Conservation (phyloP, 2,329 filamentous ascomycete species). For the Ophiobolus disseminans region DNA sequence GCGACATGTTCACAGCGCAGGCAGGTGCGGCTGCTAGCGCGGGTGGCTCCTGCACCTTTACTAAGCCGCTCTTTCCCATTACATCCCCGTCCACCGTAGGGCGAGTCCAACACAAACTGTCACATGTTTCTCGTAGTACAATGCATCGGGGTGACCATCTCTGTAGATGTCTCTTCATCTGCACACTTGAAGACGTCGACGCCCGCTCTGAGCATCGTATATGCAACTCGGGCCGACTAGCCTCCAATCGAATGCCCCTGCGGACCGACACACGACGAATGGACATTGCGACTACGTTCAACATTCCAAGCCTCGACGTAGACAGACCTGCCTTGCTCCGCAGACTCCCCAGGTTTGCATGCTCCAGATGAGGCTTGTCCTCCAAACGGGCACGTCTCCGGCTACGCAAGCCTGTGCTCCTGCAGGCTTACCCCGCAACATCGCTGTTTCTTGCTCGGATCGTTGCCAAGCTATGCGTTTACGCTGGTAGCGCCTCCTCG, state of each 20-base stretch:
- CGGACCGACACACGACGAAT: conserved; percentile 29
- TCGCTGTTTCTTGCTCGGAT: conserved; percentile 14
- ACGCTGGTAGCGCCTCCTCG: neutral
- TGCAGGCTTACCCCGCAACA: conserved; percentile 16
- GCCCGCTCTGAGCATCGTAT: neutral
- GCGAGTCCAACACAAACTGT: no score
- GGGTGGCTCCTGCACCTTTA: no score
- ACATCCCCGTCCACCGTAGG: no score
- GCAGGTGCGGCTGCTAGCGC: no score
- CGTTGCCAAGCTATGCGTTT: conserved; percentile 22
- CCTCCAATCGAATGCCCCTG: conserved; percentile 9
- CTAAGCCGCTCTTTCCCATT: no score
- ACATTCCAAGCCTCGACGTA: no score
- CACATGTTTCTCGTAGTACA: no score
- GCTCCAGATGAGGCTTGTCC: conserved; percentile 3
- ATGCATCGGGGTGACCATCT: no score
- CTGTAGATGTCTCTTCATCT: no score
- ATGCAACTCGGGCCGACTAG: conserved; percentile 20
- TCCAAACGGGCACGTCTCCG: conserved; percentile 19
- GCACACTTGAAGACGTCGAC: neutral
- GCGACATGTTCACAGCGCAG: no score
- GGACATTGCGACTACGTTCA: neutral
- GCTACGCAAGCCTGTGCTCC: conserved; percentile 7
- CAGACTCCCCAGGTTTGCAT: conserved; percentile 14
- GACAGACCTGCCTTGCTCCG: conserved; percentile 7